Conservation (phyloP, 2,329 filamentous ascomycete genomes). For the Talaromyces sp. region DNA sequence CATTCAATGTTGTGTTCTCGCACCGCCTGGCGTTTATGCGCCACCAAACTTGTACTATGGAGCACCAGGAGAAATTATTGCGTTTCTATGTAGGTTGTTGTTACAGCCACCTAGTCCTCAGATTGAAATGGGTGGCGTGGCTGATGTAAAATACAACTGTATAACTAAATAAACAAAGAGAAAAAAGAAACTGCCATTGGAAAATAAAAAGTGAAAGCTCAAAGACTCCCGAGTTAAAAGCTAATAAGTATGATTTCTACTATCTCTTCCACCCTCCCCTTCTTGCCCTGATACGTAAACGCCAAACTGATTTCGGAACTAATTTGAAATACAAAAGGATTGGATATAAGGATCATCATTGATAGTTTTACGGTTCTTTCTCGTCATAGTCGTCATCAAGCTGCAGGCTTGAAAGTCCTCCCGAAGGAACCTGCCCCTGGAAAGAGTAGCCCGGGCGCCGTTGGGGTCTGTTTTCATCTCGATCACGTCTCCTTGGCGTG, state of each 20-base stretch:
- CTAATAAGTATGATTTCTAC: neutral
- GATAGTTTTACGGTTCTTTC: neutral
- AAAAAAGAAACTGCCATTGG: neutral
- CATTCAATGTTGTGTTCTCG: no score
- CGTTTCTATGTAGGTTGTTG: no score
- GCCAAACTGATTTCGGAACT: neutral
- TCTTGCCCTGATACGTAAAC: neutral
- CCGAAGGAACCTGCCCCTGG: neutral
- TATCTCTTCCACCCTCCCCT: no score
- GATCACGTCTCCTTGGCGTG: neutral
- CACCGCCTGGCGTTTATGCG: no score
- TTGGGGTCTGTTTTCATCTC: neutral
- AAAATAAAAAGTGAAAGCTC: neutral
- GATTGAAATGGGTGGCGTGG: no score
- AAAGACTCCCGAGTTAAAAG: neutral
- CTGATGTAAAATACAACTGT: no score
- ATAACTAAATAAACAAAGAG: no score
- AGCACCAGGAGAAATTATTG: no score
- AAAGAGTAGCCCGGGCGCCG: neutral
- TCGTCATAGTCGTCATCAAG: neutral
- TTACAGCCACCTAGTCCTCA: no score
- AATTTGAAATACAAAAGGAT: neutral
- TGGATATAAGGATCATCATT: neutral
- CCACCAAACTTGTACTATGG: no score
- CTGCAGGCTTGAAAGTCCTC: neutral